Evolutionary conservation across 2,329 filamentous ascomycete species (phyloP).

Genomic region (Xylaria sp.): DNA sequence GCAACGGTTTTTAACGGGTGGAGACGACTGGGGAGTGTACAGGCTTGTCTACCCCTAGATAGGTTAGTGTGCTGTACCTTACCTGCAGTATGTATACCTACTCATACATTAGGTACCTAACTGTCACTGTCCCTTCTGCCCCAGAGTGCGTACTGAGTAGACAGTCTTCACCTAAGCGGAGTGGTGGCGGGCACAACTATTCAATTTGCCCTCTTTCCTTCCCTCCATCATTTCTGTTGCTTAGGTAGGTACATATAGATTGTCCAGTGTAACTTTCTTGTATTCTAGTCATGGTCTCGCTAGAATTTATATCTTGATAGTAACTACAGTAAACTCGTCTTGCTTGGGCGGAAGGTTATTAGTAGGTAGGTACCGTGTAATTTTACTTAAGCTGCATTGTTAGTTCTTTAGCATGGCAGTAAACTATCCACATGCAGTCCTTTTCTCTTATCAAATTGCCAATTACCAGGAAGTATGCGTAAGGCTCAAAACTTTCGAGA

Average conservation of each 20-base stretch:
- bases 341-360: no score
- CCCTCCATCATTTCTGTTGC: neutral
- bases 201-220: neutral
- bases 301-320: neutral
- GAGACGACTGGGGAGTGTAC: neutral
- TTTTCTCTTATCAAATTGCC: no score
- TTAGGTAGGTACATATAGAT: no score
- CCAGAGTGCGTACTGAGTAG: no score
- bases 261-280: no score
- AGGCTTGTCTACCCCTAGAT: no score
- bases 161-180: neutral
- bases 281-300: neutral
- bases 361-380: no score
- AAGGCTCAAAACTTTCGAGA: no score
- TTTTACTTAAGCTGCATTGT: neutral
- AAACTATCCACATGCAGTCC: neutral
- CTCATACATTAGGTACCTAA: neutral
- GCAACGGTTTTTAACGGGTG: neutral
- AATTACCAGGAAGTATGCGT: no score
- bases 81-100: neutral
- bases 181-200: neutral
- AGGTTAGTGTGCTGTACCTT: neutral
- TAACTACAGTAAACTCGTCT: neutral
- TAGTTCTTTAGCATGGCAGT: neutral
- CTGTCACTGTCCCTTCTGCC: no score